A percentile compares a stretch with the other conserved stretches of the same genome.
These are phyloP conservation scores for Macrocystidia cucumis DNA, from an alignment of 1,284 basidiomycete species.

Conservation along the genomic window DNA sequence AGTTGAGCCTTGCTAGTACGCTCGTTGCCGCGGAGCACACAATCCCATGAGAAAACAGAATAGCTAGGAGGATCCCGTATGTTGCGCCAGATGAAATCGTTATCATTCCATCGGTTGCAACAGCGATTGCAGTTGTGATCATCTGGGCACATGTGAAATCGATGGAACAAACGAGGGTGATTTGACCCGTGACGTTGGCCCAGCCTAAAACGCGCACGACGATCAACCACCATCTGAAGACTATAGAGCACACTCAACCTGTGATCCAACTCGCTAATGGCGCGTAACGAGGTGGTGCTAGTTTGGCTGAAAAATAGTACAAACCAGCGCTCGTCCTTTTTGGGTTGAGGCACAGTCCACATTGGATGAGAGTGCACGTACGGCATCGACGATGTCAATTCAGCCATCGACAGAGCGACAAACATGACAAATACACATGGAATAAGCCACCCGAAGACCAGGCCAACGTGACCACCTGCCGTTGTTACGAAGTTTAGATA, in stretches of 20 bases:
- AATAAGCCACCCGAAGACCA: conserved; percentile 75
- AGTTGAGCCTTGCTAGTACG: conserved; percentile 57
- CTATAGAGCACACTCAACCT: conserved; percentile 15
- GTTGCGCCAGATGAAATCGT: conserved; percentile 51
- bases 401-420: conserved; percentile 67
- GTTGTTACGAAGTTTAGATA: not conserved
- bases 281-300: conserved; percentile 52
- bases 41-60: conserved; percentile 55
- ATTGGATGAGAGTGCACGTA: conserved; percentile 27
- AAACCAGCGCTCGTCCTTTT: conserved; percentile 59
- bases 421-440: conserved; percentile 62
- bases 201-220: conserved; percentile 39
- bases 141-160: conserved; percentile 71
- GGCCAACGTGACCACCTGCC: conserved; percentile 66
- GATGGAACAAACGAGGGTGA: conserved; percentile 62
- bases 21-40: conserved; percentile 66
- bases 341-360: conserved; percentile 1
- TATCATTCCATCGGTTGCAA: conserved; percentile 45
- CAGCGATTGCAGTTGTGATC: conserved; percentile 66
- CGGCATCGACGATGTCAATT: conserved; percentile 71
- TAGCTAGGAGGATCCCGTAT: conserved; percentile 56
- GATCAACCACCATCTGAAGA: conserved; percentile 20
- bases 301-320: conserved; percentile 70
- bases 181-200: conserved; percentile 26
- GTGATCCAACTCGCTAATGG: conserved; percentile 70